Conservation (phyloP, 2,329 filamentous ascomycete genomes). For the Exutisphaerella laricina region DNA sequence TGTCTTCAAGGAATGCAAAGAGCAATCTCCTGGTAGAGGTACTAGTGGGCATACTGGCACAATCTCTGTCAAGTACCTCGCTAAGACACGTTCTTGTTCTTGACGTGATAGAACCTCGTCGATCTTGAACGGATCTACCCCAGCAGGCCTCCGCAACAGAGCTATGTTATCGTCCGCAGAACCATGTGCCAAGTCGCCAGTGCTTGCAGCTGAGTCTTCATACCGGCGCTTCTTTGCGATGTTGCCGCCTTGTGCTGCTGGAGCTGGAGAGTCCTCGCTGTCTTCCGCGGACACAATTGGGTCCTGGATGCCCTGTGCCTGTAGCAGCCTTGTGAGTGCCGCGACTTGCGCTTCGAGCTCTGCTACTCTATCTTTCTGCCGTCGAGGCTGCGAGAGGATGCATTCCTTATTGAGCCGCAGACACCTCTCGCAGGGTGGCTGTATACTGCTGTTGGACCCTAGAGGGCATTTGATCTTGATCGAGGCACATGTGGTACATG, state of each 20-base stretch:
- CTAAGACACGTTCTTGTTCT: constrained; percentile 18
- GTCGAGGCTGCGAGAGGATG: constrained; percentile 22
- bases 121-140: constrained; percentile 12
- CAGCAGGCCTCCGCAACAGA: neutral
- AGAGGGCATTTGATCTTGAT: constrained; percentile 29
- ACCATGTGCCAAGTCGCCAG: neutral
- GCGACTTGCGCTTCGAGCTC: constrained; percentile 31
- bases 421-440: constrained; percentile 29
- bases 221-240: constrained; percentile 15
- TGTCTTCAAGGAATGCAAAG: constrained; percentile 13
- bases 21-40: constrained; percentile 10
- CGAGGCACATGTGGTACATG: constrained; percentile 4
- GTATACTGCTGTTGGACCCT: constrained; percentile 11
- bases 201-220: constrained; percentile 1
- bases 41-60: constrained; percentile 21
- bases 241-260: constrained; percentile 1
- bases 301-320: constrained; percentile 22
- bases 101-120: constrained; percentile 19
- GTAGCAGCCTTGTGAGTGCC: constrained; percentile 25
- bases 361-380: constrained; percentile 22
- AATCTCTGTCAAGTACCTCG: constrained; percentile 20
- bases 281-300: neutral
- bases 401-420: constrained; percentile 27
- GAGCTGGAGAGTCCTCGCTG: neutral
- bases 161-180: neutral